Evolutionary conservation across 2,329 filamentous ascomycete species (phyloP).

Genomic region (Sclerotinia subarctica): DNA sequence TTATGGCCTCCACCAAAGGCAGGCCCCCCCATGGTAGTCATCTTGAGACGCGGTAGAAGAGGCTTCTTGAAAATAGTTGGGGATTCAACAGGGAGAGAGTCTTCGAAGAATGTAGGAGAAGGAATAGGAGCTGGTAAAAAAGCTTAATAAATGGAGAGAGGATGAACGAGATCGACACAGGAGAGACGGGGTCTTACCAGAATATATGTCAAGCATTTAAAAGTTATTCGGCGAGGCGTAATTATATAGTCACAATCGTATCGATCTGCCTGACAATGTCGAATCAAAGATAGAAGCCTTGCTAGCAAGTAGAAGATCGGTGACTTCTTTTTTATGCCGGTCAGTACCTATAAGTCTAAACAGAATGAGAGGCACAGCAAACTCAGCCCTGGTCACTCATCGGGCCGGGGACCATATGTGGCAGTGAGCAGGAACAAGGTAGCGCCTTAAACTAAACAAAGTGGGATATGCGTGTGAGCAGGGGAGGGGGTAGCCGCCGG

Average conservation of each 20-base stretch:
- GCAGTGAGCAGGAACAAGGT: slow-evolving; percentile 25
- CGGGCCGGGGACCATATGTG: slow-evolving; percentile 23
- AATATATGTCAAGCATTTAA: slow-evolving; percentile 15
- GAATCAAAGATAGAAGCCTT: slow-evolving; percentile 25
- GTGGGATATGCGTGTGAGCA: slow-evolving; percentile 19
- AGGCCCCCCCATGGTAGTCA: slow-evolving; percentile 19
- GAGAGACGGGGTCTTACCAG: slow-evolving; percentile 3
- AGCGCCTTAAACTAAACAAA: slow-evolving; percentile 16
- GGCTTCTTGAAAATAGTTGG: slow-evolving; percentile 18
- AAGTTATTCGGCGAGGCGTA: slow-evolving; percentile 23
- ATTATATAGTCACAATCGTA: slow-evolving; percentile 21
- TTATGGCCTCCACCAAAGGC: slow-evolving; percentile 14
- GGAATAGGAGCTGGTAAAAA: background rate
- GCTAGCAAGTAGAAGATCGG: slow-evolving; percentile 19
- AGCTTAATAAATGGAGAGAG: slow-evolving; percentile 1
- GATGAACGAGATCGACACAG: background rate
- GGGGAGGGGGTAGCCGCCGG: slow-evolving; percentile 19
- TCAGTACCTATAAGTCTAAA: slow-evolving; percentile 29
- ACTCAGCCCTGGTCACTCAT: slow-evolving; percentile 27
- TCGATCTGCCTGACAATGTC: slow-evolving; percentile 22
- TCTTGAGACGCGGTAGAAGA: slow-evolving; percentile 6
- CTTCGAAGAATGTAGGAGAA: slow-evolving; percentile 6
- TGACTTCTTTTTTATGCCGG: slow-evolving; percentile 23
- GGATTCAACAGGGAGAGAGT: slow-evolving; percentile 10
- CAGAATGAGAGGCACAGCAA: slow-evolving; percentile 29